These are phyloP conservation scores for Mycena galopus DNA, from an alignment of 768 basidiomycete genomes.

Conservation along the genomic window DNA sequence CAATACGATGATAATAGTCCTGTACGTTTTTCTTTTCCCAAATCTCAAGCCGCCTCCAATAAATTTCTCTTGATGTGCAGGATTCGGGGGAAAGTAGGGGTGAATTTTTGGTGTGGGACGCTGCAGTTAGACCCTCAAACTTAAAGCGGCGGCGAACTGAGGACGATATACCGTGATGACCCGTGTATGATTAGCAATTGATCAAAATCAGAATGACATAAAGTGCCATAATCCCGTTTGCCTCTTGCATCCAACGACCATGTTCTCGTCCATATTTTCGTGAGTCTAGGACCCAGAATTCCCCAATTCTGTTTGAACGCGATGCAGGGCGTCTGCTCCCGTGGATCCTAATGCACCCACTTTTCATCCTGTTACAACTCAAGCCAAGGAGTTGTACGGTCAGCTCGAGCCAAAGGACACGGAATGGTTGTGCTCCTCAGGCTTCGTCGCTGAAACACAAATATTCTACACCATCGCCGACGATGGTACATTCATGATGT, in stretches of 20 bases:
- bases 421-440: slow-evolving; percentile 85
- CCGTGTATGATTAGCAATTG: background rate
- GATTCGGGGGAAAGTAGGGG: background rate
- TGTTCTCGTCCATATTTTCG: slow-evolving; percentile 87
- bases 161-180: background rate
- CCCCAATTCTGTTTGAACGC: background rate
- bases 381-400: slow-evolving; percentile 75
- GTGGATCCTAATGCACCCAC: slow-evolving; percentile 80
- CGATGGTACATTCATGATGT: slow-evolving; percentile 84
- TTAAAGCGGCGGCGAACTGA: slow-evolving; percentile 12
- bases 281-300: slow-evolving; percentile 56
- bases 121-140: slow-evolving; percentile 18
- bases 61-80: background rate
- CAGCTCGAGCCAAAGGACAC: slow-evolving; percentile 80
- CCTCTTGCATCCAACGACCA: slow-evolving; percentile 41
- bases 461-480: slow-evolving; percentile 85
- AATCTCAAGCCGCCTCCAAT: background rate
- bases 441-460: slow-evolving; percentile 94
- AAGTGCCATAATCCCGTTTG: background rate
- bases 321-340: slow-evolving; percentile 64
- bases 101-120: slow-evolving; percentile 6
- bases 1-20: slow-evolving; percentile 28
- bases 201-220: background rate
- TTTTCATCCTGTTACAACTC: slow-evolving; percentile 85
- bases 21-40: background rate